Percentiles rank a stretch among this genome's conserved stretches.
Evolutionary conservation across 2,329 filamentous ascomycete species (phyloP).

Genomic region (Penicillium concentricum): DNA sequence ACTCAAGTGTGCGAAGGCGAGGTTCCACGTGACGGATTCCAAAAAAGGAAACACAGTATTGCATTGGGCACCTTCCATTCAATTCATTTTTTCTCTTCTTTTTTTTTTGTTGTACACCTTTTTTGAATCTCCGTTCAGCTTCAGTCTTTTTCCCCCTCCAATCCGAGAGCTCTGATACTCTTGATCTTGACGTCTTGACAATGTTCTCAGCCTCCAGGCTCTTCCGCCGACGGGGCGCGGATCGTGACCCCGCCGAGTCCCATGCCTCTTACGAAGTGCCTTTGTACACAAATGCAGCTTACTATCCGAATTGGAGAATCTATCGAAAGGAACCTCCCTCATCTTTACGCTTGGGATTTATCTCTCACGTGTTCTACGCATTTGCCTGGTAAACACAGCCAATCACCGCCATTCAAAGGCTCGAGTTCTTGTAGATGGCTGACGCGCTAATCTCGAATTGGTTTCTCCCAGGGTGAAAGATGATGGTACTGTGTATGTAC

Average conservation of each 20-base stretch:
- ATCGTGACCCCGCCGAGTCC: constrained; percentile 16
- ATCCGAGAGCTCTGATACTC: not conserved
- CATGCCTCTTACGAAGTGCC: constrained; percentile 36
- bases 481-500: constrained; percentile 73
- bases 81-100: constrained; percentile 3
- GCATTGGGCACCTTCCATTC: not conserved
- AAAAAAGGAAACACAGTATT: constrained; percentile 18
- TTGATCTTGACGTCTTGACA: not conserved
- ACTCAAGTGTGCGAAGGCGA: not conserved
- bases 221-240: constrained; percentile 19
- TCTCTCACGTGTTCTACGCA: constrained; percentile 80
- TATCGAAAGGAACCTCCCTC: constrained; percentile 72
- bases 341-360: constrained; percentile 70
- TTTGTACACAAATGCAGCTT: constrained; percentile 67
- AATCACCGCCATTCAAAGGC: constrained; percentile 13
- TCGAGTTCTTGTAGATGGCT: constrained; percentile 15
- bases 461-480: constrained; percentile 57
- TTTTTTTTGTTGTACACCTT: not conserved
- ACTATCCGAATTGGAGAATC: constrained; percentile 77
- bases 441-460: constrained; percentile 25
- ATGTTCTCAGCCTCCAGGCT: constrained; percentile 23
- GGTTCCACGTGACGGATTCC: constrained; percentile 22
- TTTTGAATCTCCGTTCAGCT: not conserved
- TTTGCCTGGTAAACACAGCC: constrained; percentile 60
- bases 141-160: not conserved